phyloP scores from a whole-genome alignment of 2,329 filamentous ascomycete genomes.

The Xylaria sp. region DNA sequence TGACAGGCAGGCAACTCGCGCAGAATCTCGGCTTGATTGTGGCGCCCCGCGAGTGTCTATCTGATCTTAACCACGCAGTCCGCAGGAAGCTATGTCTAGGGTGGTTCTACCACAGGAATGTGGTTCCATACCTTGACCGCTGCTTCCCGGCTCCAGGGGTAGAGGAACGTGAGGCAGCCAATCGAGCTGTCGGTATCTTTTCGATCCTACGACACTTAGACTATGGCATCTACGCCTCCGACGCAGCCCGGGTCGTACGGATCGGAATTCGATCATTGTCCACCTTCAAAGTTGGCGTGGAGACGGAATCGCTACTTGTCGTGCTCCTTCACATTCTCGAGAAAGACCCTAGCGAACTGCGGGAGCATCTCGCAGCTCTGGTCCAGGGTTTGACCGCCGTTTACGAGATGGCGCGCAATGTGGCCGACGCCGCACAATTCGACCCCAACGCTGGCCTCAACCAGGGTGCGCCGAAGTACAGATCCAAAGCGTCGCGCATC shows the following conservation, averaged over 20 bases:
- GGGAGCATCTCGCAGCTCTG: constrained; percentile 61
- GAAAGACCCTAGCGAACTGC: constrained; percentile 58
- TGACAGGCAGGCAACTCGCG: constrained; percentile 45
- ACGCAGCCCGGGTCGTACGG: constrained; percentile 59
- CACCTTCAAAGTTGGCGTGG: constrained; percentile 55
- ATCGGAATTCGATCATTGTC: constrained; percentile 61
- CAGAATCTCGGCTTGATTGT: constrained; percentile 46
- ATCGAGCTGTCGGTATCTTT: constrained; percentile 61
- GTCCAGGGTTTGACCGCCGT: constrained; percentile 57
- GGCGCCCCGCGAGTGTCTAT: constrained; percentile 46
- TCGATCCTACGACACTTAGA: constrained; percentile 61
- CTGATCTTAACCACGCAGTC: constrained; percentile 45
- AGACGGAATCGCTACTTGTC: constrained; percentile 60
- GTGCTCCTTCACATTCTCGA: constrained; percentile 62
- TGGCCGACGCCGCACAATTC: constrained; percentile 33
- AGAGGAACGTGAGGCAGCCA: constrained; percentile 48
- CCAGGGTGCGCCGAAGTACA: neutral
- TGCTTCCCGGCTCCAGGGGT: constrained; percentile 53
- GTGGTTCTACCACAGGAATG: constrained; percentile 47
- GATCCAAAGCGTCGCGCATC: constrained; percentile 20
- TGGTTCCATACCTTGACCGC: constrained; percentile 53
- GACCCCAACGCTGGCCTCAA: neutral
- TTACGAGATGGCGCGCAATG: constrained; percentile 50
- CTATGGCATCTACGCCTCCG: constrained; percentile 64
- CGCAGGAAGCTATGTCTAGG: constrained; percentile 43